phyloP scores from a whole-genome alignment of 2,329 filamentous ascomycete species.

The Celoporthe dispersa region DNA sequence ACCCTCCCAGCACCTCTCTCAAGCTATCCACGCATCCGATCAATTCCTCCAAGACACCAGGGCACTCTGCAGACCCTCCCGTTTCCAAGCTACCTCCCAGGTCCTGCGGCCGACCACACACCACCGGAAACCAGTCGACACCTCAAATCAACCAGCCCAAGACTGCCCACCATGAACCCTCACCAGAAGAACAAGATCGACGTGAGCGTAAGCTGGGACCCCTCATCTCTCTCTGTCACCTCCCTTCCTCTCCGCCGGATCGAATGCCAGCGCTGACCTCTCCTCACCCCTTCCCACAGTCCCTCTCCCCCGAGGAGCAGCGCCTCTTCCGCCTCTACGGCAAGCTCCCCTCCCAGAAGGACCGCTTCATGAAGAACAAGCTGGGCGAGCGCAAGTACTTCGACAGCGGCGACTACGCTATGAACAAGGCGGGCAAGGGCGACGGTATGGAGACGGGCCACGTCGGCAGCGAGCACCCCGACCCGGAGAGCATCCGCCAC shows the following conservation, averaged over 20 bases:
- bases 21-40: background rate
- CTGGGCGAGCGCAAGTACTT: slow-evolving; percentile 99
- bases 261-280: background rate
- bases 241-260: background rate
- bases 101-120: slow-evolving; percentile 10
- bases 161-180: slow-evolving; percentile 74
- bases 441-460: slow-evolving; percentile 91
- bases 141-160: background rate
- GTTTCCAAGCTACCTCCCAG: background rate
- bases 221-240: slow-evolving; percentile 20
- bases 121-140: background rate
- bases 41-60: background rate
- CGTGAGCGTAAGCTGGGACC: slow-evolving; percentile 72
- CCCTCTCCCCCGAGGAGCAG: slow-evolving; percentile 92
- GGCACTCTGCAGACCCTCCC: background rate
- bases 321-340: slow-evolving; percentile 96
- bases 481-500: slow-evolving; percentile 94
- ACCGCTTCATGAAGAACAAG: slow-evolving; percentile 90
- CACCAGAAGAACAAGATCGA: slow-evolving; percentile 99
- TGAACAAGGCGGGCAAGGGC: slow-evolving; percentile 96
- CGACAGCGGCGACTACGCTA: slow-evolving; percentile 93
- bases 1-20: background rate
- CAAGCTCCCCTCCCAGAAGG: slow-evolving; percentile 95
- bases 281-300: slow-evolving; percentile 55
- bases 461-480: slow-evolving; percentile 92